Evolutionary conservation across 2,329 filamentous ascomycete species (phyloP).

Genomic region (Aspergillus fijiensis): DNA sequence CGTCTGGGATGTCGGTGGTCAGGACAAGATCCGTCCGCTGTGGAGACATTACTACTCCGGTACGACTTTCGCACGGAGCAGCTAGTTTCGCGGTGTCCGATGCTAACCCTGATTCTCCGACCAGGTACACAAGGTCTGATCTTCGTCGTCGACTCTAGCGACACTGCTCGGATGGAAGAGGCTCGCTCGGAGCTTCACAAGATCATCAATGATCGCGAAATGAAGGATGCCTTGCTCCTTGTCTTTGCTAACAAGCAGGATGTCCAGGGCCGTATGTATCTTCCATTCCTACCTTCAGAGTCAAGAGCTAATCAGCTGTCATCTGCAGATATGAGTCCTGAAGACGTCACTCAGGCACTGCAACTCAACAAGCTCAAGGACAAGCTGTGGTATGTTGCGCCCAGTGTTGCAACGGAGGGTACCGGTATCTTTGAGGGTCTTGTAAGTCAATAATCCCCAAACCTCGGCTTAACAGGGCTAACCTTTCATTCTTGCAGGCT

Average conservation of each 20-base stretch:
- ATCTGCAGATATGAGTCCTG: constrained; percentile 69
- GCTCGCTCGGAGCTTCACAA: constrained; percentile 90
- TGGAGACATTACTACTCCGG: constrained; percentile 97
- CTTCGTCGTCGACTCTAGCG: constrained; percentile 96
- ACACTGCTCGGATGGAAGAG: constrained; percentile 87
- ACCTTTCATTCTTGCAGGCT: constrained; percentile 44
- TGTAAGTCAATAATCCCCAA: constrained; percentile 44
- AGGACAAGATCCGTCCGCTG: constrained; percentile 96
- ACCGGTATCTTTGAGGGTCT: constrained; percentile 79
- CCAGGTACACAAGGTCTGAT: constrained; percentile 93
- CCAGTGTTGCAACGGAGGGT: constrained; percentile 77
- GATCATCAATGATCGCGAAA: constrained; percentile 96
- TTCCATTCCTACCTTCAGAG: not conserved
- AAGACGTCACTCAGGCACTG: constrained; percentile 75
- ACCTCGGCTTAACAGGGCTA: constrained; percentile 6
- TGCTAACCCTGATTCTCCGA: constrained; percentile 7
- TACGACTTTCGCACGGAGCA: constrained; percentile 29
- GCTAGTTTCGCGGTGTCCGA: not conserved
- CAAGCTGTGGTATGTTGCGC: constrained; percentile 81
- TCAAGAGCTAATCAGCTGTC: constrained; percentile 15
- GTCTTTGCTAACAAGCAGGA: constrained; percentile 99
- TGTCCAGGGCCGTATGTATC: constrained; percentile 68
- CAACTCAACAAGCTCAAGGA: constrained; percentile 76
- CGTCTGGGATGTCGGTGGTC: constrained; percentile 97
- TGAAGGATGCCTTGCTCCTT: constrained; percentile 89